phyloP scores from a whole-genome alignment of 768 basidiomycete genomes.

The Butyriboletus loyo region DNA sequence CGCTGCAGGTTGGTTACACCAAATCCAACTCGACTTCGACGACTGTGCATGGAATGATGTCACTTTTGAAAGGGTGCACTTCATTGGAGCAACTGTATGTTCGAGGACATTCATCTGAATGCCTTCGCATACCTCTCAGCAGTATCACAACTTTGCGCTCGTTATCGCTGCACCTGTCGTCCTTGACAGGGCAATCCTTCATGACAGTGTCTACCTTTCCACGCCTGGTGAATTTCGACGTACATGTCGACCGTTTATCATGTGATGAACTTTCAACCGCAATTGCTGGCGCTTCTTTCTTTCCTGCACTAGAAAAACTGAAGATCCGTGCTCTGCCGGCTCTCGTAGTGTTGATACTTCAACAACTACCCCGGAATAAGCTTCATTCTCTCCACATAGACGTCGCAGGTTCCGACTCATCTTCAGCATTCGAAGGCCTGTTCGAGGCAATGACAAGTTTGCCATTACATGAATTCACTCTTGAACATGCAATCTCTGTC shows the following conservation, averaged over 20 bases:
- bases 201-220: slow-evolving; percentile 38
- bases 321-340: slow-evolving; percentile 38
- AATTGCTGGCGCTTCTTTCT: slow-evolving; percentile 17
- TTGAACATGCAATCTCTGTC: slow-evolving; percentile 36
- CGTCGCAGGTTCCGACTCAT: slow-evolving; percentile 25
- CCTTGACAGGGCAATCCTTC: slow-evolving; percentile 37
- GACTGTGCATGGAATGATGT: slow-evolving; percentile 17
- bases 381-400: slow-evolving; percentile 41
- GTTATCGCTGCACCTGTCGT: slow-evolving; percentile 41
- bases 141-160: slow-evolving; percentile 32
- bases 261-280: slow-evolving; percentile 16
- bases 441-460: slow-evolving; percentile 32
- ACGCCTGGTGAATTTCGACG: slow-evolving; percentile 37
- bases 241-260: slow-evolving; percentile 42
- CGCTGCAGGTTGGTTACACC: slow-evolving; percentile 31
- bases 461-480: slow-evolving; percentile 35
- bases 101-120: slow-evolving; percentile 35
- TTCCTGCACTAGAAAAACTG: slow-evolving; percentile 38
- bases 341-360: slow-evolving; percentile 36
- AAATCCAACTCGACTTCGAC: slow-evolving; percentile 26
- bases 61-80: slow-evolving; percentile 23
- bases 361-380: slow-evolving; percentile 29
- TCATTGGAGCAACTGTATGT: slow-evolving; percentile 37
- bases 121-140: slow-evolving; percentile 31
- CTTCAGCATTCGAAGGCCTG: slow-evolving; percentile 35